phyloP scores from a whole-genome alignment of 768 basidiomycete genomes.

The Pleurotus pulmonarius region DNA sequence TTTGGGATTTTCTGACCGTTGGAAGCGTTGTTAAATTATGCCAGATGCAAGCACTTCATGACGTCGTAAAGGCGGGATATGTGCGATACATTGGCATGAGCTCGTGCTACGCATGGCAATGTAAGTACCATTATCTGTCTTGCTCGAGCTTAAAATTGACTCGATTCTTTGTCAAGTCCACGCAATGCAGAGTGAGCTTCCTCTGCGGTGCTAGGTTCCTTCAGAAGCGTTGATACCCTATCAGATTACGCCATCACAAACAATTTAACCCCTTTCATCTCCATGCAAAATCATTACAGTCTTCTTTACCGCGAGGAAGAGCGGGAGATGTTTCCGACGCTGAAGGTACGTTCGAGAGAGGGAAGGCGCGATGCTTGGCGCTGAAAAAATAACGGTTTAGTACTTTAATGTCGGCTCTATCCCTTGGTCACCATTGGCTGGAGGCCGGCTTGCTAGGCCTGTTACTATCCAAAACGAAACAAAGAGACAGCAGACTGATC shows the following conservation, averaged over 20 bases:
- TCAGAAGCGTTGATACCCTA: neutral
- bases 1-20: neutral
- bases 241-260: conserved; percentile 36
- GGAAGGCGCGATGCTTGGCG: too few relatives aligned
- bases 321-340: conserved; percentile 49
- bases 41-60: conserved; percentile 45
- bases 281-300: conserved; percentile 62
- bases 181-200: conserved; percentile 10
- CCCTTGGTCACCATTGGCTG: conserved; percentile 36
- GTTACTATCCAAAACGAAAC: conserved; percentile 18
- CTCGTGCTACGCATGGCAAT: conserved; percentile 31
- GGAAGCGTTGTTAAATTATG: neutral
- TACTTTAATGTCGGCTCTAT: conserved; percentile 32
- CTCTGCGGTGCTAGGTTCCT: neutral
- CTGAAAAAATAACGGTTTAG: conserved; percentile 2
- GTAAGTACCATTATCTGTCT: neutral
- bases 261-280: conserved; percentile 50
- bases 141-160: neutral
- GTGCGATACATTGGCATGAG: conserved; percentile 39
- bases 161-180: conserved; percentile 7
- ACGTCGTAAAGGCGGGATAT: conserved; percentile 41
- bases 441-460: conserved; percentile 30
- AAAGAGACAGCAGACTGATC: conserved; percentile 17
- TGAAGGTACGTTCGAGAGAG: conserved; percentile 17
- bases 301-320: conserved; percentile 61